Evolutionary conservation across 1,284 basidiomycete species (phyloP), one percentile per base, ranked within the genome.

Genomic region (Boletus sp.): DNA sequence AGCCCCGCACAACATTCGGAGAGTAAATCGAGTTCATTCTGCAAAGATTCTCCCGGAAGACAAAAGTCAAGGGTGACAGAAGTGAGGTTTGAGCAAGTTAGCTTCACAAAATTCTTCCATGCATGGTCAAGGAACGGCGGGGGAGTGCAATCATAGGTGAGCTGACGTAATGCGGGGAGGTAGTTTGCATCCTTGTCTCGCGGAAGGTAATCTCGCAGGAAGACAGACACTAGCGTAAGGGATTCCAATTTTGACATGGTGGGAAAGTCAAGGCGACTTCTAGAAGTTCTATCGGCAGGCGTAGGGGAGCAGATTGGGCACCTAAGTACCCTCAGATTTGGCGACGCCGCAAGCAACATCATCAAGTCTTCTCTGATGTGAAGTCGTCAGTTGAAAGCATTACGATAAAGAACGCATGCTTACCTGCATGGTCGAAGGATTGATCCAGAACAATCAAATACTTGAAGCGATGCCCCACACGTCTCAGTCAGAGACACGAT

Each of bases 81-180:
- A 20, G 64, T 63, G 26, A 63, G 50, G 42, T 58, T 64, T 25
- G 57, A 48, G 41, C 64, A 63, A 27, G 54, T 64, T 20, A 50
- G 36, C 44, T 49, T 55, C 27, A 65, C 37, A 25, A 66, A 63
- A 26, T 47, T 57, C 41, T 49, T 64, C 61, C 64, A 63, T 16
- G 53, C 50, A 19, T 53, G 25, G n/a, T 64, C 61, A 17, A 64
- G 57, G 41, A 61, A 66, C 14, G 63, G 57, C 2, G 61, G 64
- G 5, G 62, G 65, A 27, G 60, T 67, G 35, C 61, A 67, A 37
- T 66, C 64, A n/a, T 67, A 63, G 10, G 53, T 64, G 20, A 67
- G 61, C 32, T 60, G 59, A 30, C 61, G 54, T 29, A 67, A 62
- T 26, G 62, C 59, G 29, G 64, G 61, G 25, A 65, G 46, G 30